Conservation (phyloP, 768 basidiomycete species). For the Coprinopsis strossmayeri region DNA sequence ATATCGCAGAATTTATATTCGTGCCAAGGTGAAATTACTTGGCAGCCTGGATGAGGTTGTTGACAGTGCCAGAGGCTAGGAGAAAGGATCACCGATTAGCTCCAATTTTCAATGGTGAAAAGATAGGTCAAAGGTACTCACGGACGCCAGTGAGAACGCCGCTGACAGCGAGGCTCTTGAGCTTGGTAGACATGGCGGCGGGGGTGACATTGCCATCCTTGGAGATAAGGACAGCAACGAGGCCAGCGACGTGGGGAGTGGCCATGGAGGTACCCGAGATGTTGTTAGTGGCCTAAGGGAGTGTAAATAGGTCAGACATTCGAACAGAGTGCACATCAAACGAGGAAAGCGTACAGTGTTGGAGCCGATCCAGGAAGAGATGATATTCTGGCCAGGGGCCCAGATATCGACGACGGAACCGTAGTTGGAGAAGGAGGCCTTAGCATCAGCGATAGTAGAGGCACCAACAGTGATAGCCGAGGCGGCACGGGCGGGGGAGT, state of each 20-base stretch:
- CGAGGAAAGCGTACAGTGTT: constrained; percentile 8
- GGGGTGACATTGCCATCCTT: constrained; percentile 27
- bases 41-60: neutral
- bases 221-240: constrained; percentile 30
- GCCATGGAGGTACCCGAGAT: constrained; percentile 26
- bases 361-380: constrained; percentile 19
- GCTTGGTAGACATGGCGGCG: constrained; percentile 20
- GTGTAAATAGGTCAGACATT: neutral
- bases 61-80: neutral
- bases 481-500: constrained; percentile 26
- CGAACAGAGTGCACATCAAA: neutral
- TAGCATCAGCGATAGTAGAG: constrained; percentile 22
- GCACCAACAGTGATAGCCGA: constrained; percentile 30
- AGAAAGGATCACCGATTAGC: neutral
- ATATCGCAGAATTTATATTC: no score
- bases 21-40: no score
- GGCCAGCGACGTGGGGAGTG: constrained; percentile 31
- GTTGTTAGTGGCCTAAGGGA: constrained; percentile 14
- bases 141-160: constrained; percentile 17
- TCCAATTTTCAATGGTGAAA: neutral
- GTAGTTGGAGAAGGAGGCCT: constrained; percentile 29
- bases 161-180: constrained; percentile 23
- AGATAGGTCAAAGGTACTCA: neutral
- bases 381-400: constrained; percentile 24
- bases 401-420: constrained; percentile 28